Evolutionary conservation across 306 rosid species (phyloP).

Genomic region (Herpetospermum pedunculosum): DNA sequence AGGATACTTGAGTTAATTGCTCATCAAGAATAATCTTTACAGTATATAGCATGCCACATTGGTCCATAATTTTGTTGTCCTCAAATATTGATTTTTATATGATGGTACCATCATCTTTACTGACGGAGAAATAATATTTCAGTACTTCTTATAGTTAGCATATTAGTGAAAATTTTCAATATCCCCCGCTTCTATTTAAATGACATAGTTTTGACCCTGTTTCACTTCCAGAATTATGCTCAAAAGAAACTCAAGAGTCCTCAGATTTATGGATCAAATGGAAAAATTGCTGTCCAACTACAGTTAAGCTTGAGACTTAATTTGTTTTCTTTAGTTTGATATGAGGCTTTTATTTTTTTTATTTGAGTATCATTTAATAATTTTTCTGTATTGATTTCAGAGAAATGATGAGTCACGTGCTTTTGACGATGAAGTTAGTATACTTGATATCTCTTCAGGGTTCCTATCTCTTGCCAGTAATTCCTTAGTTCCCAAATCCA

Average conservation of each 20-base stretch:
- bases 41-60: background rate
- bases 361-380: background rate
- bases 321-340: background rate
- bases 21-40: background rate
- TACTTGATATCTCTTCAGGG: slow-evolving; percentile 81
- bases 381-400: slow-evolving; percentile 33
- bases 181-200: background rate
- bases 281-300: slow-evolving; percentile 42
- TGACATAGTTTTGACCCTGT: background rate
- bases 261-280: slow-evolving; percentile 48
- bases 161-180: background rate
- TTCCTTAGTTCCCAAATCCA: slow-evolving; percentile 60
- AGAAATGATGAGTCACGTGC: slow-evolving; percentile 22
- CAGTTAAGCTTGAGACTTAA: slow-evolving; percentile 31
- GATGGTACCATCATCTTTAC: background rate
- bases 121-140: background rate
- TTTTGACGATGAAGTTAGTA: slow-evolving; percentile 26
- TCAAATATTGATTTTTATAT: background rate
- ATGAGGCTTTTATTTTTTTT: background rate
- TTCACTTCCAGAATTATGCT: slow-evolving; percentile 4
- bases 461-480: slow-evolving; percentile 75
- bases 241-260: slow-evolving; percentile 39
- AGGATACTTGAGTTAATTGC: background rate
- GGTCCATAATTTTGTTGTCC: background rate
- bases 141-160: background rate